Evolutionary conservation across 2,329 filamentous ascomycete species (phyloP).

Genomic region (Aspergillus neoniger): DNA sequence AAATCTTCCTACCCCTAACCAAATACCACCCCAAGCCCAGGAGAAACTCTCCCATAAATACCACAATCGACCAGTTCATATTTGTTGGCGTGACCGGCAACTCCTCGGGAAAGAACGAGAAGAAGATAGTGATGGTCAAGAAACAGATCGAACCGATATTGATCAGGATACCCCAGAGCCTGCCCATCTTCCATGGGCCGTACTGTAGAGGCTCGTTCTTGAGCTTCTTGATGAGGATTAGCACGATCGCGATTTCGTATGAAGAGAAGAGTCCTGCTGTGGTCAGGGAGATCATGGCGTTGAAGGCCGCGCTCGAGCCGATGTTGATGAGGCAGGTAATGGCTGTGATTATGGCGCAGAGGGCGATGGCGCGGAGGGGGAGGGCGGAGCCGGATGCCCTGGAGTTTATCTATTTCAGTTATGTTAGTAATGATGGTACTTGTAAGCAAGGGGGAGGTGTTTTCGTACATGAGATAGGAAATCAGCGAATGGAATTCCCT

Average conservation of each 20-base stretch:
- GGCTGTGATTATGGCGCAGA: conserved; percentile 36
- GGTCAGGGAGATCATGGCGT: conserved; percentile 54
- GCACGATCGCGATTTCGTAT: conserved; percentile 52
- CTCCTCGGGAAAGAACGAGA: neutral
- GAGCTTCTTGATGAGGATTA: conserved; percentile 48
- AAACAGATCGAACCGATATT: neutral
- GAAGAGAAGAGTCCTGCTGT: conserved; percentile 51
- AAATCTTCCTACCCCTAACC: conserved; percentile 34
- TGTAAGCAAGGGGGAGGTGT: no score
- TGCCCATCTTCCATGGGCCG: conserved; percentile 48
- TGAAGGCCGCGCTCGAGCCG: conserved; percentile 54
- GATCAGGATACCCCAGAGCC: conserved; percentile 15
- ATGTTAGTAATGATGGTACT: neutral
- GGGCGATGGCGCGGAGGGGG: conserved; percentile 34
- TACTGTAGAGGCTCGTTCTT: conserved; percentile 39
- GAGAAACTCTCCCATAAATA: conserved; percentile 40
- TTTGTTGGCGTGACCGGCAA: conserved; percentile 34
- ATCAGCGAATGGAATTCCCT: conserved; percentile 44
- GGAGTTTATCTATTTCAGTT: conserved; percentile 29
- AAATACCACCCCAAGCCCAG: conserved; percentile 45
- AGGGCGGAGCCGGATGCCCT: conserved; percentile 27
- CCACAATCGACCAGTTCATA: conserved; percentile 55
- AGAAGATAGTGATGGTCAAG: conserved; percentile 2
- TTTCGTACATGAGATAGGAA: conserved; percentile 35
- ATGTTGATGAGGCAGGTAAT: conserved; percentile 50